These are phyloP conservation scores for Phylloporus arenicola DNA, from an alignment of 768 basidiomycete species.

Conservation along the genomic window DNA sequence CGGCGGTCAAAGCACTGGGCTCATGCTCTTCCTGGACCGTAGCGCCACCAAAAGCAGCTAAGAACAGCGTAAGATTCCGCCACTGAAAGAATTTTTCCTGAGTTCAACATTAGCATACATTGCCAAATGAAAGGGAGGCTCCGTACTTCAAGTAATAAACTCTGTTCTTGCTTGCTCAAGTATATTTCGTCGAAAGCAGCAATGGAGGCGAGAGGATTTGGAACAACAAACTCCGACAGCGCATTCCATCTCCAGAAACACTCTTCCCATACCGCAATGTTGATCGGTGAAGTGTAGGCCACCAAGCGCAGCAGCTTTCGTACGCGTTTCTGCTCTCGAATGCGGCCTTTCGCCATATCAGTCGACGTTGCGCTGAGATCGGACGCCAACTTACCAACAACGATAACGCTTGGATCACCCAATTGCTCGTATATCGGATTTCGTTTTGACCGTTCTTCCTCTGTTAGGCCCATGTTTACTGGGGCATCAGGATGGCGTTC, in stretches of 20 bases:
- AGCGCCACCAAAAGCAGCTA: conserved; percentile 68
- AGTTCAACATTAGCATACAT: conserved; percentile 3
- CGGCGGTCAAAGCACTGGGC: conserved; percentile 42
- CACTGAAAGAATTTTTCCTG: conserved; percentile 77
- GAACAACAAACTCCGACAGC: conserved; percentile 55
- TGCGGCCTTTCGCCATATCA: conserved; percentile 48
- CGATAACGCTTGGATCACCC: conserved; percentile 65
- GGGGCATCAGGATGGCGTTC: conserved; percentile 61
- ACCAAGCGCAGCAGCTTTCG: conserved; percentile 64
- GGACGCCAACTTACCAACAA: conserved; percentile 52
- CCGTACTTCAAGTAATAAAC: conserved; percentile 35
- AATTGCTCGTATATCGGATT: conserved; percentile 74
- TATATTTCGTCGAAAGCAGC: conserved; percentile 33
- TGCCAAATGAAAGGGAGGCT: not conserved
- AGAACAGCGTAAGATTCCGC: conserved; percentile 77
- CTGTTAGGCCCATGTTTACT: conserved; percentile 42
- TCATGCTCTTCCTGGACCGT: conserved; percentile 53
- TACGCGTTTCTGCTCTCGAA: conserved; percentile 75
- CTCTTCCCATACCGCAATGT: conserved; percentile 79
- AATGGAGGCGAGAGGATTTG: conserved; percentile 29
- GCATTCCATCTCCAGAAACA: conserved; percentile 71
- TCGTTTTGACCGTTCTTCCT: conserved; percentile 62
- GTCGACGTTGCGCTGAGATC: not conserved
- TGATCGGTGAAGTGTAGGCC: conserved; percentile 57
- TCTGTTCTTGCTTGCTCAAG: conserved; percentile 34